phyloP scores from a whole-genome alignment of 176 grass and related monocot genomes.

The Musa troglodytarum region DNA sequence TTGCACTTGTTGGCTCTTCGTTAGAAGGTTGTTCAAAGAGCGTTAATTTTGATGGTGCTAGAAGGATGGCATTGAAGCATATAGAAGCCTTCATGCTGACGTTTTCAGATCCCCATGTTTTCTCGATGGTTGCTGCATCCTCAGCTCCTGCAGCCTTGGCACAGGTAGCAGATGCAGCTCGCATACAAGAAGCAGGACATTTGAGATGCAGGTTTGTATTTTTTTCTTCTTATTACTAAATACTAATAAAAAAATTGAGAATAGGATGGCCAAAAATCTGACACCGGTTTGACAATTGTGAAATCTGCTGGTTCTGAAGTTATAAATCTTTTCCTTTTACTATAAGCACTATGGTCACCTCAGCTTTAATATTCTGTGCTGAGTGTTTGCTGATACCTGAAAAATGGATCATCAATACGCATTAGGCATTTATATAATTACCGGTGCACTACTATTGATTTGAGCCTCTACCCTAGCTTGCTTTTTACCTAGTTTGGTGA shows the following conservation, averaged over 20 bases:
- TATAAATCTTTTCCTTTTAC: no score
- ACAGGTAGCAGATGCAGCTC: slow-evolving; percentile 69
- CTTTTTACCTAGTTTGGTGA: no score
- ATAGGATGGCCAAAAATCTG: neutral
- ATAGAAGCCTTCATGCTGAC: slow-evolving; percentile 78
- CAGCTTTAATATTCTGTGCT: no score
- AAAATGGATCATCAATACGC: no score
- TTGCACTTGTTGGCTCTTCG: slow-evolving; percentile 64
- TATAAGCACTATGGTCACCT: no score
- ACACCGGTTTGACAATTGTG: neutral
- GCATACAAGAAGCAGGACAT: slow-evolving; percentile 96
- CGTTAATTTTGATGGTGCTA: slow-evolving; percentile 80
- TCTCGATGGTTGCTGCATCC: slow-evolving; percentile 56
- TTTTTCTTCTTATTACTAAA: neutral
- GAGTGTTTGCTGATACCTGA: no score
- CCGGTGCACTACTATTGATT: no score
- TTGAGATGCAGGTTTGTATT: slow-evolving; percentile 91
- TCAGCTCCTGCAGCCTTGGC: slow-evolving; percentile 56
- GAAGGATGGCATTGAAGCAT: slow-evolving; percentile 95
- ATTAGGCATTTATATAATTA: no score
- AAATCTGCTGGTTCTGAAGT: no score
- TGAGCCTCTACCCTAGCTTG: no score
- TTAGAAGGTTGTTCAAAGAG: slow-evolving; percentile 66
- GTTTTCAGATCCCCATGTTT: slow-evolving; percentile 84
- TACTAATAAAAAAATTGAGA: neutral